Percentiles rank a stretch among this genome's conserved stretches.
These are phyloP conservation scores for Fusarium sororula DNA, from an alignment of 2,329 filamentous ascomycete genomes.

Conservation along the genomic window DNA sequence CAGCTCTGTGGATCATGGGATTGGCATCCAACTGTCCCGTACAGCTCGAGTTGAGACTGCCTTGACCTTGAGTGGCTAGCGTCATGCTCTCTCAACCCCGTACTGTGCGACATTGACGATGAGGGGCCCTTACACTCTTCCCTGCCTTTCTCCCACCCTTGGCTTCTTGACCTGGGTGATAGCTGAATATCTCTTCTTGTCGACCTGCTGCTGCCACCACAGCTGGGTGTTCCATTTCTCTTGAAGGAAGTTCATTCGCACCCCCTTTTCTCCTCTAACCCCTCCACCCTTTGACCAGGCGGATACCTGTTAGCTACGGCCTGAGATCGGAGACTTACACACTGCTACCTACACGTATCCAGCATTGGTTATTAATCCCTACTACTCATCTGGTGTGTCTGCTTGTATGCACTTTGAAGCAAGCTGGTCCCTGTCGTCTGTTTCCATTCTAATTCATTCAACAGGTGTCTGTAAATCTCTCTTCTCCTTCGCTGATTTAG, in stretches of 20 bases:
- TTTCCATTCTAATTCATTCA: constrained; percentile 37
- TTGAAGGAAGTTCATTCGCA: constrained; percentile 14
- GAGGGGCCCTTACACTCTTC: constrained; percentile 22
- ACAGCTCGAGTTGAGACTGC: constrained; percentile 37
- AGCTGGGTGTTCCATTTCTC: constrained; percentile 27
- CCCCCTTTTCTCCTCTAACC: constrained; percentile 14
- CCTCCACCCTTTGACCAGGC: constrained; percentile 27
- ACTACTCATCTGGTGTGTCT: constrained; percentile 32
- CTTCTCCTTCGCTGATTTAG: constrained; percentile 35
- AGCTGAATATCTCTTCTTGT: constrained; percentile 39
- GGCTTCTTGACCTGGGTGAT: constrained; percentile 19
- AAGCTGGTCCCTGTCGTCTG: constrained; percentile 32
- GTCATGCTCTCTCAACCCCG: constrained; percentile 22
- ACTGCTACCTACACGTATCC: constrained; percentile 20
- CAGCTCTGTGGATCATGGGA: constrained; percentile 40
- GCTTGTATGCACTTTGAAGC: constrained; percentile 32
- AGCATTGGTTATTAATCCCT: constrained; percentile 40
- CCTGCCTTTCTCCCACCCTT: constrained; percentile 29
- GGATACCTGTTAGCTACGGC: constrained; percentile 26
- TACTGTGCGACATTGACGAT: constrained; percentile 41
- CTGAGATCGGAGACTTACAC: constrained; percentile 38
- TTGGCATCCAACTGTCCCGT: constrained; percentile 22
- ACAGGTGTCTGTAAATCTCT: constrained; percentile 24
- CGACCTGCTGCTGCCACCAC: constrained; percentile 33
- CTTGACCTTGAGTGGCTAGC: constrained; percentile 39